These are phyloP conservation scores for Yarrowia keelungensis DNA, from an alignment of 805 yeast species.

Conservation along the genomic window DNA sequence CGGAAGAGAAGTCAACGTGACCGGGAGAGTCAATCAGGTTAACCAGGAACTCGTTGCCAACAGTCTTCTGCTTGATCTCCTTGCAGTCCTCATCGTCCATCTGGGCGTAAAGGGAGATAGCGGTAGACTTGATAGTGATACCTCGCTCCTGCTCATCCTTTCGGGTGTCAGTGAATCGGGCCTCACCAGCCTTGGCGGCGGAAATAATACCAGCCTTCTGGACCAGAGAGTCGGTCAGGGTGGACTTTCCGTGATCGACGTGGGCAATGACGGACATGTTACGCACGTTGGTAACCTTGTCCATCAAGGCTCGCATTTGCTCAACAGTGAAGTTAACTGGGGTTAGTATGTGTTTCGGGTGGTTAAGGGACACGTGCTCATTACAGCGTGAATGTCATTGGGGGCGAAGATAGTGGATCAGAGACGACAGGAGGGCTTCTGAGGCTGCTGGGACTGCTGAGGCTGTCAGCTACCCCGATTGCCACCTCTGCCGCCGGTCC, in stretches of 20 bases:
- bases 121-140: slow-evolving; percentile 98
- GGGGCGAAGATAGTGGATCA: too few relatives aligned
- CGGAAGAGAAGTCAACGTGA: slow-evolving; percentile 99
- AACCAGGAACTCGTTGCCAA: slow-evolving; percentile 92
- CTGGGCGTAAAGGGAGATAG: slow-evolving; percentile 93
- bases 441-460: too few relatives aligned
- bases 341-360: slow-evolving; percentile 1
- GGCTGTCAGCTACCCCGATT: too few relatives aligned
- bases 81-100: slow-evolving; percentile 84
- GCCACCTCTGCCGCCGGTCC: too few relatives aligned
- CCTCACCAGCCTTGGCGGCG: slow-evolving; percentile 99
- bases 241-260: slow-evolving; percentile 99
- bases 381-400: background rate
- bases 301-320: slow-evolving; percentile 99
- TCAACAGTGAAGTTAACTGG: slow-evolving; percentile 47
- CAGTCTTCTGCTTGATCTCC: slow-evolving; percentile 88
- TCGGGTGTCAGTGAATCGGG: slow-evolving; percentile 99
- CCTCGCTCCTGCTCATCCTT: slow-evolving; percentile 99
- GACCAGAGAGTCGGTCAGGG: slow-evolving; percentile 98
- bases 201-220: slow-evolving; percentile 99
- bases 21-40: slow-evolving; percentile 99
- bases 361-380: slow-evolving; percentile 4
- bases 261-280: slow-evolving; percentile 99
- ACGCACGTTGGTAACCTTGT: slow-evolving; percentile 99
- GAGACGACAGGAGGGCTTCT: too few relatives aligned